These are phyloP conservation scores for Sherardia arvensis DNA, from an alignment of 257 asterid genomes.

Conservation along the genomic window DNA sequence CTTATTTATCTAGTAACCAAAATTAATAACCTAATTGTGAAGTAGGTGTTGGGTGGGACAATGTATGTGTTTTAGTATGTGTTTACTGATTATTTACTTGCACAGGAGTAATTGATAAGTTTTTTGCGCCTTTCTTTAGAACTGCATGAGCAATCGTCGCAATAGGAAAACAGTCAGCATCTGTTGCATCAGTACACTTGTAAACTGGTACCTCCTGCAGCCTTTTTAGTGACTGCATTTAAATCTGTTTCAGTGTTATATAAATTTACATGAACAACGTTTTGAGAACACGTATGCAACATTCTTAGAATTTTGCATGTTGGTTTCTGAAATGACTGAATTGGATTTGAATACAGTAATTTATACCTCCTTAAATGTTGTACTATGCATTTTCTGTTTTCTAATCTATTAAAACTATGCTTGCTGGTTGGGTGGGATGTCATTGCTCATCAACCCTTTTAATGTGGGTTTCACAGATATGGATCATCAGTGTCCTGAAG, in stretches of 20 bases:
- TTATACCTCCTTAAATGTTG: background rate
- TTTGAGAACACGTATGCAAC: background rate
- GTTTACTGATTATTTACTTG: background rate
- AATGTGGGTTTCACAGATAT: conserved; percentile 50
- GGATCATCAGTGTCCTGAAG: conserved; percentile 92
- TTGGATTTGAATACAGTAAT: no score
- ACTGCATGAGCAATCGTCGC: conserved; percentile 47
- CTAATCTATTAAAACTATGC: background rate
- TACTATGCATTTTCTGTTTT: background rate
- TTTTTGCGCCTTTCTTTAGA: conserved; percentile 35
- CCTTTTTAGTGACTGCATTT: background rate
- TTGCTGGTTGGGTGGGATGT: background rate
- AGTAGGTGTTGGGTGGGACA: no score
- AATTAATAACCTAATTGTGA: background rate
- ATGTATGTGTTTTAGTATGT: no score
- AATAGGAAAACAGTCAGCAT: conserved; percentile 74
- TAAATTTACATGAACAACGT: background rate
- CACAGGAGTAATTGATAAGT: no score
- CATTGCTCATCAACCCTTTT: background rate
- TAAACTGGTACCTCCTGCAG: conserved; percentile 34
- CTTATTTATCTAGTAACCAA: background rate
- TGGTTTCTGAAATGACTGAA: no score
- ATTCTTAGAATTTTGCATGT: background rate
- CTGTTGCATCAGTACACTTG: conserved; percentile 98
- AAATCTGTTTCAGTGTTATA: background rate